Evolutionary conservation across 1,284 basidiomycete genomes (phyloP).

Genomic region (Cryptococcus hybrid): DNA sequence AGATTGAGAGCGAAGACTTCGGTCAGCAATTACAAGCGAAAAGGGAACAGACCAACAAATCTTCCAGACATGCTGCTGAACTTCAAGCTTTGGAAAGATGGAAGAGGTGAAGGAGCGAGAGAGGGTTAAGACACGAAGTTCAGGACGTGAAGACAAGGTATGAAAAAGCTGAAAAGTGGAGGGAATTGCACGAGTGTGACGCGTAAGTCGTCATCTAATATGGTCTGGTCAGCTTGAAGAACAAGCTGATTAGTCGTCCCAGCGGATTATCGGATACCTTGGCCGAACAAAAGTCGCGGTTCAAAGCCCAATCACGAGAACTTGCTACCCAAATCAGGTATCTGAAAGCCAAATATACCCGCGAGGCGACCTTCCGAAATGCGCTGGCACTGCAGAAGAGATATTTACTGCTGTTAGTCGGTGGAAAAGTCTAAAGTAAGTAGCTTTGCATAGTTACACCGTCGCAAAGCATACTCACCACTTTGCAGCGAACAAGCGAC

Average conservation of each 20-base stretch:
- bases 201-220: constrained; percentile 14
- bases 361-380: constrained; percentile 78
- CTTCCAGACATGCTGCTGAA: not conserved
- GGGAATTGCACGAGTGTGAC: constrained; percentile 14
- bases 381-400: constrained; percentile 83
- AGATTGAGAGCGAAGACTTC: constrained; percentile 43
- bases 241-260: constrained; percentile 3
- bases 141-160: constrained; percentile 12
- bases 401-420: constrained; percentile 56
- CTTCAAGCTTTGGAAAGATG: constrained; percentile 7
- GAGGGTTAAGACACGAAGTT: constrained; percentile 12
- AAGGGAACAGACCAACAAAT: constrained; percentile 15
- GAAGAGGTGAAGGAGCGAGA: constrained; percentile 7
- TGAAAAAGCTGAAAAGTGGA: constrained; percentile 15
- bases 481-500: constrained; percentile 68
- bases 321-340: constrained; percentile 67
- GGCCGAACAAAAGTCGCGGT: constrained; percentile 26
- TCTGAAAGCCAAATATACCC: constrained; percentile 83
- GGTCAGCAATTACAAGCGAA: constrained; percentile 59
- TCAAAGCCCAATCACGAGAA: constrained; percentile 35
- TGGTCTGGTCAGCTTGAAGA: not conserved
- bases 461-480: not conserved
- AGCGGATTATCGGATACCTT: constrained; percentile 10
- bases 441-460: not conserved
- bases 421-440: constrained; percentile 69